Evolutionary conservation across 768 basidiomycete genomes (phyloP).

Genomic region (Pulveroboletus sp.): DNA sequence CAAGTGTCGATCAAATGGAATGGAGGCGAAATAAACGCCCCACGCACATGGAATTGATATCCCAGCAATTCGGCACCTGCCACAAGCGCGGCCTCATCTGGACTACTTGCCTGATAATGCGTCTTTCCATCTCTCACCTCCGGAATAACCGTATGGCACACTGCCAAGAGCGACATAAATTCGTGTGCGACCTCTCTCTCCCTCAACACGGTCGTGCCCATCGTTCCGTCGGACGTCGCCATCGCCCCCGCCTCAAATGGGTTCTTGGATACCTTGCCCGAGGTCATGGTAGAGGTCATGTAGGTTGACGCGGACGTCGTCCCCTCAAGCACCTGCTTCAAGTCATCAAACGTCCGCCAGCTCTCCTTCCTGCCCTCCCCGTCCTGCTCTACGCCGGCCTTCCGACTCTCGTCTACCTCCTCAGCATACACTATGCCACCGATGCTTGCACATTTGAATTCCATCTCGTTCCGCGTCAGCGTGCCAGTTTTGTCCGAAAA

Average conservation of each 20-base stretch:
- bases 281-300: not conserved
- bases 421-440: slow-evolving; percentile 89
- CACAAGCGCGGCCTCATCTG: slow-evolving; percentile 95
- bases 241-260: slow-evolving; percentile 49
- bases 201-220: slow-evolving; percentile 2
- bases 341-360: slow-evolving; percentile 78
- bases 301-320: not conserved
- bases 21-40: not conserved
- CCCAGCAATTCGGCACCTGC: slow-evolving; percentile 89
- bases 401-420: slow-evolving; percentile 81
- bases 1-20: not conserved
- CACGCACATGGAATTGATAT: slow-evolving; percentile 87
- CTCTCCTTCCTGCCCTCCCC: slow-evolving; percentile 41
- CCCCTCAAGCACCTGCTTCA: slow-evolving; percentile 52
- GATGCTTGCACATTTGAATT: slow-evolving; percentile 86
- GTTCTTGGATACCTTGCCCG: slow-evolving; percentile 32
- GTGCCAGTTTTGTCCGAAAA: slow-evolving; percentile 96
- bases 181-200: slow-evolving; percentile 58
- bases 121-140: slow-evolving; percentile 88
- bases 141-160: slow-evolving; percentile 98
- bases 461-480: slow-evolving; percentile 97
- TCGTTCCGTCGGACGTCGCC: not conserved
- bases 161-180: slow-evolving; percentile 80
- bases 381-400: slow-evolving; percentile 47
- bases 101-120: slow-evolving; percentile 92